Evolutionary conservation across 257 asterid species (phyloP).

Genomic region (Scutellaria barbata): DNA sequence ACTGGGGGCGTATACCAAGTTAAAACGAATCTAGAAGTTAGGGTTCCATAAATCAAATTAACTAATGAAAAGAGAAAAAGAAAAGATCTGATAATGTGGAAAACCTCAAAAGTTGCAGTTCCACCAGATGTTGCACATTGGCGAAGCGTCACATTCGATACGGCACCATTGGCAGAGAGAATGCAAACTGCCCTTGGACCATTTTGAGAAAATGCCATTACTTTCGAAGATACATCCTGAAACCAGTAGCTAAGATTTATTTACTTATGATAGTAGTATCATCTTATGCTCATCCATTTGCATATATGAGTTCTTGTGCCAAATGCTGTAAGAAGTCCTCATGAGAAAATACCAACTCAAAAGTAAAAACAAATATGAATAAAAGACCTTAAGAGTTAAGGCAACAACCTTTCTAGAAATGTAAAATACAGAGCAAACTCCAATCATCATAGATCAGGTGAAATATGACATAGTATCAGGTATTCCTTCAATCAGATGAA

Average conservation of each 20-base stretch:
- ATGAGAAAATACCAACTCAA: conserved; percentile 16
- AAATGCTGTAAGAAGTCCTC: not conserved
- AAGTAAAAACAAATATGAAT: not conserved
- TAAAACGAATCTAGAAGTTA: conserved; percentile 2
- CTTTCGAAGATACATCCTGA: conserved; percentile 67
- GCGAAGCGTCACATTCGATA: conserved; percentile 63
- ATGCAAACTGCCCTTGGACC: conserved; percentile 62
- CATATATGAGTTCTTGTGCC: conserved; percentile 16
- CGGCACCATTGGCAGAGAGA: conserved; percentile 60
- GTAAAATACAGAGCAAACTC: not conserved
- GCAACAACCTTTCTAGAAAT: not conserved
- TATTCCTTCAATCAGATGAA: conserved; percentile 15
- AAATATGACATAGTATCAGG: not conserved
- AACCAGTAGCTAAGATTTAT: conserved; percentile 36
- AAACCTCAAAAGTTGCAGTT: conserved; percentile 71
- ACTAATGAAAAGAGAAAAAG: not conserved
- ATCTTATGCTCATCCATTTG: conserved; percentile 7
- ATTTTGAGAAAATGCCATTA: conserved; percentile 62
- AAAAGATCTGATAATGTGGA: not conserved
- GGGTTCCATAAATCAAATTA: conserved; percentile 9
- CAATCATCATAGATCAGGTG: not conserved
- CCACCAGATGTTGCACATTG: conserved; percentile 65
- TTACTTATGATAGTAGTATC: conserved; percentile 22
- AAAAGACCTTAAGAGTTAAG: not conserved
- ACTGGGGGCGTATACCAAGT: no score